Evolutionary conservation across 805 yeast species (phyloP).

Genomic region (Candida schatavii): DNA sequence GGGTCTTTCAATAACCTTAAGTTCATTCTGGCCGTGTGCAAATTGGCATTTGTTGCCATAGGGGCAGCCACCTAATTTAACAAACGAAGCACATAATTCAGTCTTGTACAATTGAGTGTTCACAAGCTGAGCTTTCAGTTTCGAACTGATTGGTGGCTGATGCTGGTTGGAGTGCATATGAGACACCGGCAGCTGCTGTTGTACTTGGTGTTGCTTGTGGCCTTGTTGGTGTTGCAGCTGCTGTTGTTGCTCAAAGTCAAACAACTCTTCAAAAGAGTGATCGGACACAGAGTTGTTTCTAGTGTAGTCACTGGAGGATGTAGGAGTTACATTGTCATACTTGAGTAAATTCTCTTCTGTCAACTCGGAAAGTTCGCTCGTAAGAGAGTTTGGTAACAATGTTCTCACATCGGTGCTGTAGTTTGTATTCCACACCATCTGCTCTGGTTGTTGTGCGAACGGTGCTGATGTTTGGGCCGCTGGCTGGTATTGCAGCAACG

Average conservation of each 20-base stretch:
- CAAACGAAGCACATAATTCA: slow-evolving; percentile 79
- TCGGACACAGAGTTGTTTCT: slow-evolving; percentile 9
- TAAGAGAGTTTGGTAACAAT: slow-evolving; percentile 20
- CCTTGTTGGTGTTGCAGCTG: slow-evolving; percentile 9
- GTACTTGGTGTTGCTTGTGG: too few relatives aligned
- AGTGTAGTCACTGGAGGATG: background rate
- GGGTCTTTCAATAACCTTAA: slow-evolving; percentile 69
- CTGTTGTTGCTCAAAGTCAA: slow-evolving; percentile 18
- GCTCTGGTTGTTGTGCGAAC: slow-evolving; percentile 9
- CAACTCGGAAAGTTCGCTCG: slow-evolving; percentile 20
- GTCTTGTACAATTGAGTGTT: slow-evolving; percentile 82
- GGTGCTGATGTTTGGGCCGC: slow-evolving; percentile 21
- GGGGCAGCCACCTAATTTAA: slow-evolving; percentile 68
- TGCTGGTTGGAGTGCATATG: slow-evolving; percentile 7
- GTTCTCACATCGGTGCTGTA: slow-evolving; percentile 18
- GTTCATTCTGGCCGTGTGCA: slow-evolving; percentile 83
- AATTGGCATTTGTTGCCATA: slow-evolving; percentile 91
- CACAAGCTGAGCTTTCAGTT: slow-evolving; percentile 19
- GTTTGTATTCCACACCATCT: slow-evolving; percentile 25
- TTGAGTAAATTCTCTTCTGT: slow-evolving; percentile 37
- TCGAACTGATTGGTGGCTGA: slow-evolving; percentile 5
- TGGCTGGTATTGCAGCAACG: slow-evolving; percentile 6
- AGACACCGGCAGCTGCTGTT: slow-evolving; percentile 7
- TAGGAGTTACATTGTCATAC: slow-evolving; percentile 4
- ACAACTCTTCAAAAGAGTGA: slow-evolving; percentile 15